A percentile compares a stretch with the other conserved stretches of the same genome.
Conservation (phyloP, 805 yeast genomes). For the Diddensiella santjacobensis region DNA sequence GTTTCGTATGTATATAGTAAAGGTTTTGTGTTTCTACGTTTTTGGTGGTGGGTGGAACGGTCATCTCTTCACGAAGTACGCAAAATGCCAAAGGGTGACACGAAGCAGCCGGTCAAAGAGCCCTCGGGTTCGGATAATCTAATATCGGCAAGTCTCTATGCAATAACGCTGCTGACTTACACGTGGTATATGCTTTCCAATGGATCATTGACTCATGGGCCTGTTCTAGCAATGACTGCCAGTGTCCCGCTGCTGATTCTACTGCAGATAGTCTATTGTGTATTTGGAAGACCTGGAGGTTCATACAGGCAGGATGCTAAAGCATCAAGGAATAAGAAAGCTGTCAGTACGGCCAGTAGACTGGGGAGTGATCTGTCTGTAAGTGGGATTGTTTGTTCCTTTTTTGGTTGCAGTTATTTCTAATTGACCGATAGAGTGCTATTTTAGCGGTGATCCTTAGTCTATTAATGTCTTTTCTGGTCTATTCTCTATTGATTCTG, state of each 20-base stretch:
- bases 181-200: constrained; percentile 9
- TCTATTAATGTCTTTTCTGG: constrained; percentile 29
- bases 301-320: constrained; percentile 2
- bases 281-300: constrained; percentile 17
- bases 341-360: constrained; percentile 1
- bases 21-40: no score
- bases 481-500: constrained; percentile 43
- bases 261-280: constrained; percentile 25
- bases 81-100: neutral
- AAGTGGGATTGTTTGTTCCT: no score
- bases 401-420: no score
- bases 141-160: constrained; percentile 5
- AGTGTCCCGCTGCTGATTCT: constrained; percentile 17
- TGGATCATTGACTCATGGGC: constrained; percentile 16
- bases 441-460: constrained; percentile 30
- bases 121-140: neutral
- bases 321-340: constrained; percentile 5
- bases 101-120: neutral
- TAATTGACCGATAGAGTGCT: constrained; percentile 20
- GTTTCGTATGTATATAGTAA: no score
- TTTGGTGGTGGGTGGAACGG: no score
- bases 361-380: constrained; percentile 8
- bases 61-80: no score
- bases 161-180: constrained; percentile 10
- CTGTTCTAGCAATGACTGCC: constrained; percentile 20